Evolutionary conservation across 305 asterid genomes (phyloP), one percentile per base, ranked within the genome.

Genomic region (Ilex paraguariensis): DNA sequence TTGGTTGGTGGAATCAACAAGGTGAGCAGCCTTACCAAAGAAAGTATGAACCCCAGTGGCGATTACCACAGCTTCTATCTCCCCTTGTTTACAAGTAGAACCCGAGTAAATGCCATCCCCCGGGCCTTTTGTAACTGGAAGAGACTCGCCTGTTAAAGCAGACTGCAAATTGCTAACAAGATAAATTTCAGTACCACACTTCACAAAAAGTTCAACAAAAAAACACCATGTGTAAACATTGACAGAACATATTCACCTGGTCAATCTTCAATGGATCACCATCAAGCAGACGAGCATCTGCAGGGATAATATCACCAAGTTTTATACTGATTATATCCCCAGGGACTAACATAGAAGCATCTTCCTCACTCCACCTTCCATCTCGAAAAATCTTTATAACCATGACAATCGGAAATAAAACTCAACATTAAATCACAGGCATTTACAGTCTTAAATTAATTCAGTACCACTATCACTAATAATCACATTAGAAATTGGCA

Each of bases 301-400:
- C 80, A 50, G 80, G 77, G 52, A 75, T 60, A 48, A 64, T 71
- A 46, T 75, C 80, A 11, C 80, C 80, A 1, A 64, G 68, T 71
- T 75, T 64, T 54, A 75, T 75, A 64, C 72, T 58, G 39, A 75
- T 28, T 61, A 71, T 65, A 53, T 75, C 80, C 39, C 77, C 80
- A 7, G 72, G 77, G 46, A 75, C 80, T 60, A 75, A 57, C 21
- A 60, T 50, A 13, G 77, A 60, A 64, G 74, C 71, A 39, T 75
- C 72, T 72, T 65, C 75, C 31, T 76, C 70, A 9, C 54, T 63
- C 81, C 81, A 72, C 60, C 64, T 56, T 10, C 75, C 79, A 66
- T 69, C 75, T 8, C 79, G 62, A 42, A 54, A 52, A 56, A 32
- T 11, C 57, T 54, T 46, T 13, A 46, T 46, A 46, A 7, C 12